These are phyloP conservation scores for Phaeoacremonium minimum DNA, from an alignment of 2,329 filamentous ascomycete species.

Conservation along the genomic window DNA sequence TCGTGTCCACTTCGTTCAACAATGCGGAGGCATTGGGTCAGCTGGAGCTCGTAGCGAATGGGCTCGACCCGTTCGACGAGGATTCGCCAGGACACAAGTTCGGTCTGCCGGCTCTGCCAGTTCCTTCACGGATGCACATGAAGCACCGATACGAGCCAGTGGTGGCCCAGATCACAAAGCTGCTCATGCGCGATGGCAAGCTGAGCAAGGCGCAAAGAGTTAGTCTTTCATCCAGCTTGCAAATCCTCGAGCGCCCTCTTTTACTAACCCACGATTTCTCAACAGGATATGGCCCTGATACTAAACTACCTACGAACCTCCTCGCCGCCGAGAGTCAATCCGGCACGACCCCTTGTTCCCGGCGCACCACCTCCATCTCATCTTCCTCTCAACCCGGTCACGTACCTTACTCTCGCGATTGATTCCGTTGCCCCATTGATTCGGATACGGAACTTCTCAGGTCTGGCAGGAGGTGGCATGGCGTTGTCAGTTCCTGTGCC, in stretches of 20 bases:
- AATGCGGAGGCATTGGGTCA: constrained; percentile 32
- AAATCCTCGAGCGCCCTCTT: constrained; percentile 1
- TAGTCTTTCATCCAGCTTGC: constrained; percentile 25
- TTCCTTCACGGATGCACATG: constrained; percentile 59
- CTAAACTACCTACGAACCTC: constrained; percentile 82
- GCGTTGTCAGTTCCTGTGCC: constrained; percentile 80
- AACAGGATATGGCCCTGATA: constrained; percentile 77
- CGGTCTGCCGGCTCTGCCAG: constrained; percentile 62
- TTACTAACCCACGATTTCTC: constrained; percentile 7
- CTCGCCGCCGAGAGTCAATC: constrained; percentile 71
- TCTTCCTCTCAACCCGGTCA: constrained; percentile 82
- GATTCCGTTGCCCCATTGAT: constrained; percentile 90
- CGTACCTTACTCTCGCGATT: constrained; percentile 85
- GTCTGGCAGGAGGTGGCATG: constrained; percentile 80
- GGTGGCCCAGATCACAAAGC: constrained; percentile 79
- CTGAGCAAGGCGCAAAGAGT: constrained; percentile 86
- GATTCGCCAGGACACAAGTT: constrained; percentile 66
- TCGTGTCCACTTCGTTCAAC: too few species aligned
- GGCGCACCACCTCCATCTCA: constrained; percentile 72
- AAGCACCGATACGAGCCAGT: constrained; percentile 83
- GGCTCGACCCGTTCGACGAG: constrained; percentile 23
- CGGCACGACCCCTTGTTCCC: constrained; percentile 67
- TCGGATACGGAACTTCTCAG: constrained; percentile 70
- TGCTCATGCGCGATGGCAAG: constrained; percentile 90
- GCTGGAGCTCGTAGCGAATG: constrained; percentile 25